Evolutionary conservation across 2,329 filamentous ascomycete species (phyloP).

Genomic region (Talaromyces sp.): DNA sequence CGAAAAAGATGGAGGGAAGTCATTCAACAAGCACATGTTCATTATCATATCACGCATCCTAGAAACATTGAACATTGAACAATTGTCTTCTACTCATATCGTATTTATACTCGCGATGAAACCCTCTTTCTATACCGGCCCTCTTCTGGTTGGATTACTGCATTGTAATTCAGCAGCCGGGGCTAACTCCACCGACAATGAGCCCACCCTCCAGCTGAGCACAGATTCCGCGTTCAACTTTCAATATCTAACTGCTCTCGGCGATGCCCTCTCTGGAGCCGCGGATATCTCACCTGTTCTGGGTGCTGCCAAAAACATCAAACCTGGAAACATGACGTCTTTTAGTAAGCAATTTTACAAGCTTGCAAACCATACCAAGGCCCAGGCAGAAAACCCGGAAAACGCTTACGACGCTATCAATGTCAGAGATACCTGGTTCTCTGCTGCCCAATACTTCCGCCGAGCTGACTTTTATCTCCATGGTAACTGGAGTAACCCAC

Average conservation of each 20-base stretch:
- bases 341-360: constrained; percentile 4
- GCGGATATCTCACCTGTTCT: constrained; percentile 38
- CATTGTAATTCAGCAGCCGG: not conserved
- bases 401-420: constrained; percentile 15
- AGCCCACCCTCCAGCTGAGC: constrained; percentile 12
- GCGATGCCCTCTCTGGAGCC: constrained; percentile 28
- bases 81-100: too few species aligned
- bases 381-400: not conserved
- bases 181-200: not conserved
- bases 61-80: too few species aligned
- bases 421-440: constrained; percentile 28
- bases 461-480: constrained; percentile 22
- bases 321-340: constrained; percentile 32
- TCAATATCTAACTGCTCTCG: constrained; percentile 36
- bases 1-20: too few species aligned
- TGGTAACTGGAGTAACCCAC: constrained; percentile 36
- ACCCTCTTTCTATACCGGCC: too few species aligned
- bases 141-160: too few species aligned
- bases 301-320: constrained; percentile 32
- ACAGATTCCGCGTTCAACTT: constrained; percentile 33
- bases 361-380: constrained; percentile 6
- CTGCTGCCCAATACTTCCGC: not conserved
- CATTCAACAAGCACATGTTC: too few species aligned
- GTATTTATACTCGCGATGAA: too few species aligned
- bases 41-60: too few species aligned